Percentiles rank a stretch among this genome's conserved stretches.
These are phyloP conservation scores for Beauveria scarabaeidicola DNA, from an alignment of 2,329 filamentous ascomycete genomes.

Conservation along the genomic window DNA sequence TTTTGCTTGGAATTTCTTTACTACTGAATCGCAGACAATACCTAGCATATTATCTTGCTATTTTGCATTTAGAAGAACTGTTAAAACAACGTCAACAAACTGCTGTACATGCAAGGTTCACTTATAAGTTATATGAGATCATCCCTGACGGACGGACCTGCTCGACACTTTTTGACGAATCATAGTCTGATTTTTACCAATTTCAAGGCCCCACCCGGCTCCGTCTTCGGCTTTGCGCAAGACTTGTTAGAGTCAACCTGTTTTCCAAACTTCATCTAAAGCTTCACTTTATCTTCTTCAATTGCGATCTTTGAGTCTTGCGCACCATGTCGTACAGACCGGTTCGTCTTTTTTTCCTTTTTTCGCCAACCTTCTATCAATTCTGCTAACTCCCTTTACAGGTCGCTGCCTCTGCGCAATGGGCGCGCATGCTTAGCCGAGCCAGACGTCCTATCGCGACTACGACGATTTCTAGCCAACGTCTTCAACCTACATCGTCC, in stretches of 20 bases:
- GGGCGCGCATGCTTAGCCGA: slow-evolving; percentile 2
- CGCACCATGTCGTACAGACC: slow-evolving; percentile 5
- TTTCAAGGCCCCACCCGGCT: background rate
- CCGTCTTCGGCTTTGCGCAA: slow-evolving; percentile 2
- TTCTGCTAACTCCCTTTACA: background rate
- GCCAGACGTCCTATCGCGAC: background rate
- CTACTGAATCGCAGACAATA: too few relatives aligned
- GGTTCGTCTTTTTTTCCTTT: background rate
- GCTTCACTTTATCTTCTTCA: background rate
- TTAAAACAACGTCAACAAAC: background rate
- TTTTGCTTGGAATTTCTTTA: too few relatives aligned
- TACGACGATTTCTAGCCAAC: background rate
- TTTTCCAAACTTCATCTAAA: background rate
- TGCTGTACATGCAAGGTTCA: background rate
- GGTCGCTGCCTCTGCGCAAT: slow-evolving; percentile 2
- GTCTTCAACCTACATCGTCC: background rate
- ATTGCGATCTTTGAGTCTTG: background rate
- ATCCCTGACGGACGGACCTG: background rate
- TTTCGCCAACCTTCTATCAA: too few relatives aligned
- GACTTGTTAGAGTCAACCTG: background rate
- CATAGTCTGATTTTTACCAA: background rate
- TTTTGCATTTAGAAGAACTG: background rate
- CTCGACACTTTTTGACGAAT: background rate
- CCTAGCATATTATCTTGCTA: background rate
- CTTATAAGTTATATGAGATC: background rate